Conservation (phyloP, 1,139 yeast species). For the Pichia sp. region DNA sequence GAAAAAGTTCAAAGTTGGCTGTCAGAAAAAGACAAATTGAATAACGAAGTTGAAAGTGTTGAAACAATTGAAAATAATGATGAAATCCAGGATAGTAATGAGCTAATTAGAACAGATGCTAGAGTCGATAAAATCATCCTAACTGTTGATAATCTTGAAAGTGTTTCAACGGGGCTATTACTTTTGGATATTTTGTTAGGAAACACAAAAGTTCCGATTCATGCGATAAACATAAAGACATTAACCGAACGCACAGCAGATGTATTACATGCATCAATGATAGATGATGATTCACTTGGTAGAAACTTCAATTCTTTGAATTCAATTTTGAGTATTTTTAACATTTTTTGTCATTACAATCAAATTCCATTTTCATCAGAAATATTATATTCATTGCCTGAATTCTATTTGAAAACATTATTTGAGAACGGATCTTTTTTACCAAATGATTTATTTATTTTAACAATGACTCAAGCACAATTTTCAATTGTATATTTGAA, state of each 20-base stretch:
- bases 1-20: conserved; percentile 37
- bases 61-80: not conserved
- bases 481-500: conserved; percentile 13
- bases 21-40: conserved; percentile 14
- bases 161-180: conserved; percentile 25
- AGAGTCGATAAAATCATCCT: conserved; percentile 21
- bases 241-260: conserved; percentile 64
- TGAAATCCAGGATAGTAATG: not conserved
- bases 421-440: conserved; percentile 17
- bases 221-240: conserved; percentile 52
- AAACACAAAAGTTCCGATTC: conserved; percentile 33
- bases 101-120: not conserved
- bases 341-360: conserved; percentile 46
- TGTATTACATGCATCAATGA: conserved; percentile 53
- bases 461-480: conserved; percentile 22
- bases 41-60: not conserved
- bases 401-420: conserved; percentile 26
- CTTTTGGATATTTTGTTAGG: conserved; percentile 24
- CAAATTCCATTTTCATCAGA: conserved; percentile 46
- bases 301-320: conserved; percentile 22
- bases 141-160: conserved; percentile 24
- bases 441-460: conserved; percentile 19
- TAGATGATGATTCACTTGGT: conserved; percentile 17
- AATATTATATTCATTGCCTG: conserved; percentile 44
- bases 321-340: conserved; percentile 45